Evolutionary conservation across 2,329 filamentous ascomycete species (phyloP), one percentile per base, ranked within the genome.

Genomic region (Aaosphaeria pasadenensis): DNA sequence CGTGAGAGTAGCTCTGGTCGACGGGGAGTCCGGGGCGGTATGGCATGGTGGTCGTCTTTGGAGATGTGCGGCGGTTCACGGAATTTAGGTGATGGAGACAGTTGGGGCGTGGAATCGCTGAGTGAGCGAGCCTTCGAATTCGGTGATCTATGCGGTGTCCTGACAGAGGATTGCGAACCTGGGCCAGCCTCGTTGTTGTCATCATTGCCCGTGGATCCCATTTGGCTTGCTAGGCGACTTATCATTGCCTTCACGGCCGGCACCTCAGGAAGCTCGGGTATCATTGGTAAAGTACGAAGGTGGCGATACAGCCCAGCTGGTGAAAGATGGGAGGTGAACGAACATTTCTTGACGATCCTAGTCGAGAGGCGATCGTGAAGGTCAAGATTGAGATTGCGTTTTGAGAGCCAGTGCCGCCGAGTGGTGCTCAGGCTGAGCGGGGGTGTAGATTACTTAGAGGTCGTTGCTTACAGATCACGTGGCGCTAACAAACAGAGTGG

Each of bases 1-100:
- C 83, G 81, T 33, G 78, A 67, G 44, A 83, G 75, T 52, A 86
- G 80, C 39, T 82, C 81, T 44, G 85, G 78, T 53, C 87, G 81
- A 50, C 84, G 80, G n/a, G 90, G 89, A 6, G 89, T 95, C 44
- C 63, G 69, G 38, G 73, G 73, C 36, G 69, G 59, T 28, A 70
- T 52, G 52, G 70, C 65, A 49, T 66, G 69, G 55, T 74, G 69
- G 58, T 77, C 74, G 66, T 77, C 74, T 57, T 75, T 76, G 29
- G 71, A 67, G 33, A 60, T 59, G 30, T 62, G 62, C 30, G 55
- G 48, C 38, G 70, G 64, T 54, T 75, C 73, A 42, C 58, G 65
- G 54, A 77, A 72, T 45, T 71, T 74, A 11, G 74, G 74, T 6
- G 74, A 76, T 7, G 74, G 74, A 45, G 72, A 72, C 13, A 77